Percentiles rank a stretch among this genome's conserved stretches.
Conservation (phyloP, 2,329 filamentous ascomycete genomes). For the Paramyrothecium roridum region DNA sequence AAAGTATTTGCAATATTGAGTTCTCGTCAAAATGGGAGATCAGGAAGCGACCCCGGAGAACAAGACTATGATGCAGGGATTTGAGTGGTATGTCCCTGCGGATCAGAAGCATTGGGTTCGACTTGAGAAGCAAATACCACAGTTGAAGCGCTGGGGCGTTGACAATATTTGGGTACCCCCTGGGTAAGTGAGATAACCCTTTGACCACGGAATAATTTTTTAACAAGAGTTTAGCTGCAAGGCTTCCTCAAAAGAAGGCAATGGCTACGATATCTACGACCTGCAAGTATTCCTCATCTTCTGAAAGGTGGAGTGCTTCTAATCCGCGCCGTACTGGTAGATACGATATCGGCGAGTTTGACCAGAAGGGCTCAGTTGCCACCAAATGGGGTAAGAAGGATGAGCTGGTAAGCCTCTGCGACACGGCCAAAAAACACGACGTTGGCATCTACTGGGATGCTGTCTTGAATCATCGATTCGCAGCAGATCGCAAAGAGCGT, state of each 20-base stretch:
- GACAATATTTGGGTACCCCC: slow-evolving; percentile 69
- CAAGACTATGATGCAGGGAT: slow-evolving; percentile 64
- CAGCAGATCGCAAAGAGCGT: slow-evolving; percentile 63
- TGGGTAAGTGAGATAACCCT: slow-evolving; percentile 30
- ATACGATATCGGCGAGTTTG: slow-evolving; percentile 68
- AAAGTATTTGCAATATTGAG: no score
- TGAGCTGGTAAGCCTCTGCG: slow-evolving; percentile 54
- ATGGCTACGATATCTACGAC: slow-evolving; percentile 70
- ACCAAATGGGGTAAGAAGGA: slow-evolving; percentile 71
- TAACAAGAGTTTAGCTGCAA: slow-evolving; percentile 47
- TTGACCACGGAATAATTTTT: not conserved
- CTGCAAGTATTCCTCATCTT: slow-evolving; percentile 32
- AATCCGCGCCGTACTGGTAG: slow-evolving; percentile 2
- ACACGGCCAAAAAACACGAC: slow-evolving; percentile 49
- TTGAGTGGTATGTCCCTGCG: slow-evolving; percentile 70
- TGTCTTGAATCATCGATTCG: slow-evolving; percentile 74
- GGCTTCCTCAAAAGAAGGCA: slow-evolving; percentile 58
- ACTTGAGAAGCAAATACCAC: slow-evolving; percentile 51
- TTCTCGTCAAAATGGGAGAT: not conserved
- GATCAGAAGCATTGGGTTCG: slow-evolving; percentile 63
- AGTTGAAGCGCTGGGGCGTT: slow-evolving; percentile 59
- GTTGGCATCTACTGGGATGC: slow-evolving; percentile 69
- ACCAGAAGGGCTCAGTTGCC: slow-evolving; percentile 61
- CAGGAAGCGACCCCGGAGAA: slow-evolving; percentile 35
- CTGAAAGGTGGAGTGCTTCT: not conserved